Conservation (phyloP, 768 basidiomycete species). For the Pleurotus tuoliensis region DNA sequence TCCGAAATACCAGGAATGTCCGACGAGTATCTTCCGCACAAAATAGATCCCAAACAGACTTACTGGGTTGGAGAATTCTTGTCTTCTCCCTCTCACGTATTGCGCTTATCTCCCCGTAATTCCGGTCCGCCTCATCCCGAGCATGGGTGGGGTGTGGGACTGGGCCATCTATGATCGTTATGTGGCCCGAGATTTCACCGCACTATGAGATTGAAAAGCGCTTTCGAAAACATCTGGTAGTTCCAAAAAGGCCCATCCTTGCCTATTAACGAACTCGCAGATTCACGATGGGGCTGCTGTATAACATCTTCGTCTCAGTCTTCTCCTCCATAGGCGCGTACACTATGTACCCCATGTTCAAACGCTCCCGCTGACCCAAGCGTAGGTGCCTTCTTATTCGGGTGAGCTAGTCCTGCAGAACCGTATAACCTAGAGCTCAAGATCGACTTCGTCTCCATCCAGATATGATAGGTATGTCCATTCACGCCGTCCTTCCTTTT, state of each 20-base stretch:
- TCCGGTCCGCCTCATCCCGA: conserved; percentile 15
- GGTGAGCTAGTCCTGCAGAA: conserved; percentile 1
- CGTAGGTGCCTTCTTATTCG: conserved; percentile 7
- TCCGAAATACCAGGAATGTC: no score
- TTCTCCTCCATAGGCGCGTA: conserved; percentile 4
- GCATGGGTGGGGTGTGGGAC: not conserved
- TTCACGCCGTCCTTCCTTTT: not conserved
- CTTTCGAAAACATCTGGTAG: no score
- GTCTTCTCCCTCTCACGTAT: not conserved
- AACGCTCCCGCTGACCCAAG: no score
- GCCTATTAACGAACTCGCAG: not conserved
- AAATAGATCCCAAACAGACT: not conserved
- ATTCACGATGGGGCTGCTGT: conserved; percentile 6
- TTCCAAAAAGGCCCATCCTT: not conserved
- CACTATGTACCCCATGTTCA: no score
- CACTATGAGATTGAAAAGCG: conserved; percentile 1
- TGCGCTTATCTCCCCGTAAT: conserved; percentile 4
- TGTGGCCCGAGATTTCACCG: conserved; percentile 25
- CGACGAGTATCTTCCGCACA: no score
- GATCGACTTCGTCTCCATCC: no score
- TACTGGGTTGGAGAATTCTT: not conserved
- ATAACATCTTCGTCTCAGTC: conserved; percentile 2
- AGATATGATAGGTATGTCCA: not conserved
- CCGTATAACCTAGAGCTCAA: not conserved
- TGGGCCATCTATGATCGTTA: conserved; percentile 9